A percentile compares a stretch with the other conserved stretches of the same genome.
phyloP scores from a whole-genome alignment of 495 filamentous ascomycete genomes.

The Hyphodiscus hymeniophilus region DNA sequence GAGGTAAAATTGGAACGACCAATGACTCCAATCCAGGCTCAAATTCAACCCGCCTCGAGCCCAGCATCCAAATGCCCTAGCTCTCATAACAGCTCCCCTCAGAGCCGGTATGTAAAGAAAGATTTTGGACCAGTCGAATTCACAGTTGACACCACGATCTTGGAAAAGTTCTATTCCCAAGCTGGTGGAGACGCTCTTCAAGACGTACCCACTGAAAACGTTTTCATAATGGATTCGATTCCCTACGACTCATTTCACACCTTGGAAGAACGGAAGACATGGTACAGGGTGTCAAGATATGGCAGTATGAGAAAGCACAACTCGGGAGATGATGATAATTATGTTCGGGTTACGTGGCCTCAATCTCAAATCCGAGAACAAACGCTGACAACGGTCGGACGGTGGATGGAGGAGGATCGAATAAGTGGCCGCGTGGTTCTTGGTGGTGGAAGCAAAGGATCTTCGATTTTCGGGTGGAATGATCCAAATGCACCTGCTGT shows the following conservation, averaged over 20 bases:
- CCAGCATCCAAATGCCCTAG: neutral
- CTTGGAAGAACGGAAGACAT: constrained; percentile 49
- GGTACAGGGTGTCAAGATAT: constrained; percentile 53
- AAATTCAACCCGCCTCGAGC: neutral
- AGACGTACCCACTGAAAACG: constrained; percentile 2
- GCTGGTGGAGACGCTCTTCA: neutral
- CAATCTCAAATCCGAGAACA: constrained; percentile 42
- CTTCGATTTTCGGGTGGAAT: constrained; percentile 44
- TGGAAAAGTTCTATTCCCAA: constrained; percentile 38
- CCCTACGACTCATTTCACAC: constrained; percentile 37
- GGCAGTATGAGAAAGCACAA: constrained; percentile 48
- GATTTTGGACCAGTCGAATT: constrained; percentile 28
- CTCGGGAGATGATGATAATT: constrained; percentile 47
- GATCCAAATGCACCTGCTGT: constrained; percentile 39
- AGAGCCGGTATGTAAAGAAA: constrained; percentile 6
- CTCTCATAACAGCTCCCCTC: neutral
- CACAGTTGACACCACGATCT: constrained; percentile 27
- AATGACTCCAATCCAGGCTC: neutral
- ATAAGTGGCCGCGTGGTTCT: constrained; percentile 39
- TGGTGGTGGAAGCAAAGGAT: constrained; percentile 32
- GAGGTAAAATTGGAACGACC: neutral
- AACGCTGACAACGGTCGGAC: constrained; percentile 44
- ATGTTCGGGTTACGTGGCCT: constrained; percentile 45
- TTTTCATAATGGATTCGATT: constrained; percentile 18
- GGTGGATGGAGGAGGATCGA: constrained; percentile 54